Conservation (phyloP, 139 green algal genomes). For the Pleodorina starrii region DNA sequence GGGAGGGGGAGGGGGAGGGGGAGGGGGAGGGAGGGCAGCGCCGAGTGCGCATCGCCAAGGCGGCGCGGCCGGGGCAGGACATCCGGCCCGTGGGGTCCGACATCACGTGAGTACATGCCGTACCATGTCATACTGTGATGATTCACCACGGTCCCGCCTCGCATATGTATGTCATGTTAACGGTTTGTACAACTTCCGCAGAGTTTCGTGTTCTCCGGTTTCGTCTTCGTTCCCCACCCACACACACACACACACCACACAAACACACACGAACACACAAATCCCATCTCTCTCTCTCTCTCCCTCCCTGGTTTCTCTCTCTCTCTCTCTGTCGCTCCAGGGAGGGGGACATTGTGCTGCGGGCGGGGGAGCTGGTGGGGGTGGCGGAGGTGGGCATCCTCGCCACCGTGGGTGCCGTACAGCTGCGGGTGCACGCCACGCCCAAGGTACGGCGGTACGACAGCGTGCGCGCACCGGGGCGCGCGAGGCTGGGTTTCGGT, state of each 20-base stretch:
- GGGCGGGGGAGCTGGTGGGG: constrained; percentile 78
- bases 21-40: neutral
- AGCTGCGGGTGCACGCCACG: constrained; percentile 61
- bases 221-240: too few species aligned
- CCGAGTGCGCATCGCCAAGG: constrained; percentile 78
- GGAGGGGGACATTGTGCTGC: constrained; percentile 61
- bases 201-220: too few species aligned
- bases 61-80: constrained; percentile 72
- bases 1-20: too few species aligned
- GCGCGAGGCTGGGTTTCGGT: too few species aligned
- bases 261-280: too few species aligned
- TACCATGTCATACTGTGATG: too few species aligned
- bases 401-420: constrained; percentile 86
- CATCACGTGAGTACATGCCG: constrained; percentile 69
- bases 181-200: too few species aligned
- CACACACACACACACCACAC: too few species aligned
- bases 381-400: constrained; percentile 93
- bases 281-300: too few species aligned
- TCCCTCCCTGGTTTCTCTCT: neutral
- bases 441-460: constrained; percentile 23
- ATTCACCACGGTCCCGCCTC: too few species aligned
- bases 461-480: too few species aligned
- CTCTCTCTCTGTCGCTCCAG: neutral
- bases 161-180: too few species aligned
- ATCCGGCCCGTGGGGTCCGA: constrained; percentile 86